Evolutionary conservation across 768 basidiomycete species (phyloP).

Genomic region (Pleurotus pulmonarius): DNA sequence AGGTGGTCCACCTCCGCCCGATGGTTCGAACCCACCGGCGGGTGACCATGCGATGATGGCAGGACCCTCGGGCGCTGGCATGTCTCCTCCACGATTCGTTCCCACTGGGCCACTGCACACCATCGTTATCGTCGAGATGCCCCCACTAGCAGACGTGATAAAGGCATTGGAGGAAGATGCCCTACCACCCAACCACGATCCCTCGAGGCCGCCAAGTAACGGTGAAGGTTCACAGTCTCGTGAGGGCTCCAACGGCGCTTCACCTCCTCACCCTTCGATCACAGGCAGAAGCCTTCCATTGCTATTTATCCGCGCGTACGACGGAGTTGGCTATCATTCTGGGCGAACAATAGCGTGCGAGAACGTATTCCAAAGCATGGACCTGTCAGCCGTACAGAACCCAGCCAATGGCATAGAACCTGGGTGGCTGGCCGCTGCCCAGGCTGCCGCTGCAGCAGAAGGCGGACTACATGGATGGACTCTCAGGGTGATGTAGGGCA

Average conservation of each 20-base stretch:
- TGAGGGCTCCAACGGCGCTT: slow-evolving; percentile 16
- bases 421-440: slow-evolving; percentile 72
- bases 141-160: slow-evolving; percentile 69
- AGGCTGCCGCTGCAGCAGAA: slow-evolving; percentile 62
- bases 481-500: slow-evolving; percentile 65
- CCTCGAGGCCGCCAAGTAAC: slow-evolving; percentile 27
- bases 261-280: slow-evolving; percentile 43
- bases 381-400: slow-evolving; percentile 49
- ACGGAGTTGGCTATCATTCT: slow-evolving; percentile 89
- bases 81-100: slow-evolving; percentile 45
- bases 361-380: slow-evolving; percentile 70
- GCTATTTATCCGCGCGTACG: slow-evolving; percentile 75
- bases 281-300: slow-evolving; percentile 70
- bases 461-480: slow-evolving; percentile 76
- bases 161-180: slow-evolving; percentile 75
- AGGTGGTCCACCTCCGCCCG: slow-evolving; percentile 25
- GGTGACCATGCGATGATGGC: slow-evolving; percentile 14
- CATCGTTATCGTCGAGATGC: slow-evolving; percentile 84
- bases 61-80: slow-evolving; percentile 23
- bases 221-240: slow-evolving; percentile 22
- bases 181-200: slow-evolving; percentile 36
- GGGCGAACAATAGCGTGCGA: slow-evolving; percentile 82
- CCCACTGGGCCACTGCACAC: slow-evolving; percentile 61
- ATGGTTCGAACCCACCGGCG: slow-evolving; percentile 19
- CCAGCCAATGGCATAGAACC: slow-evolving; percentile 51